Base-by-base conservation (phyloP, 257 asterid species). In the Lycium ferocissimum region DNA sequence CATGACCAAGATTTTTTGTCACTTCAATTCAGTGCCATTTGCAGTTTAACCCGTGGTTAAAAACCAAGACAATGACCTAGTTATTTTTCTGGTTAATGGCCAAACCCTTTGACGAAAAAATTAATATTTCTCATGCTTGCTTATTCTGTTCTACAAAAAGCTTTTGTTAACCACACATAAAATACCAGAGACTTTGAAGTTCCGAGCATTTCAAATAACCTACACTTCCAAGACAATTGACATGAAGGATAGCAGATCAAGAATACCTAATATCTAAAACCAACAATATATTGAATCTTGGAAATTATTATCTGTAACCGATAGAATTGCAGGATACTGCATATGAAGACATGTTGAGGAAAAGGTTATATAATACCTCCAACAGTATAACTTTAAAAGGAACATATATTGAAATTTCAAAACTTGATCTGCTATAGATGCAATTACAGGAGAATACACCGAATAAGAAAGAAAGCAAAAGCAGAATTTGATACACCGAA, bases 391-490 rank as follows among this genome's bases (percentile, higher is more conserved):
- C 12, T 22, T 75, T n/a, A 75, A 75, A 51, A 75, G 61, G 12
- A 75, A 49, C 37, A 72, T 75, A 49, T 26, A 20, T 22, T 22
- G 20, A 75, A 75, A 75, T 75, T 20, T 75, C 53, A 49, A 47
- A 49, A 49, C 26, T 6, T 75, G 81, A 20, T 49, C 81, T 75
- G 81, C 26, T 47, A 75, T 11, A 75, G 61, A 2, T 49, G 20
- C 43, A 20, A 75, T 47, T 49, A 75, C 20, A 75, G 20, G 61
- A 49, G 49, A 18, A 73, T 73, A 20, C 59, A 45, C 59, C 11
- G 58, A 73, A 73, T 20, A 26, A 75, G 81, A 75, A 75, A 73
- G 59, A 73, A 75, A 22, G 81, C 43, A 75, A 45, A 73, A 18
- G n/a, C 18, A n/a, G 7, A 14, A 37, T 45, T 49, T 45, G 45